These are phyloP conservation scores for Cladophialophora yegresii DNA, from an alignment of 2,329 filamentous ascomycete genomes.

Conservation along the genomic window DNA sequence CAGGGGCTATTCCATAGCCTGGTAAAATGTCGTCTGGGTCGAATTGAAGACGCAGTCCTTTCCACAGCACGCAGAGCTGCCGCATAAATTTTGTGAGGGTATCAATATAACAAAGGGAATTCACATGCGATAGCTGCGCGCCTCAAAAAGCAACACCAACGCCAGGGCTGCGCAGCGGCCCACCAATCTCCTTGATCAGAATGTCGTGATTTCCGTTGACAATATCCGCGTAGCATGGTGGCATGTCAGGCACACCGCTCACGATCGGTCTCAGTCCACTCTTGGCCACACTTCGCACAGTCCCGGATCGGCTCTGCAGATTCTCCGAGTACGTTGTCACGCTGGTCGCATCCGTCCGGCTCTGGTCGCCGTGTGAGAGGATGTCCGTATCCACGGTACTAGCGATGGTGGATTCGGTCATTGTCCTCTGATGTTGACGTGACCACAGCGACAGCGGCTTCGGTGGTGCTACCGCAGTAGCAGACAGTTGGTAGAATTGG, in stretches of 20 bases:
- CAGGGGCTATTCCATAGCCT: conserved; percentile 6
- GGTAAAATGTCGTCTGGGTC: not conserved
- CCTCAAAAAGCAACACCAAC: conserved; percentile 34
- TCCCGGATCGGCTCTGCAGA: conserved; percentile 29
- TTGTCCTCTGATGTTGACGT: conserved; percentile 30
- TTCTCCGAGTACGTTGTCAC: conserved; percentile 25
- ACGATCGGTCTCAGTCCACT: conserved; percentile 25
- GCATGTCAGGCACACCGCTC: conserved; percentile 27
- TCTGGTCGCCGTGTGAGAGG: conserved; percentile 30
- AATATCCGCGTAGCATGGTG: conserved; percentile 24
- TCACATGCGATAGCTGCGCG: not conserved
- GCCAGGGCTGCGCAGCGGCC: conserved; percentile 31
- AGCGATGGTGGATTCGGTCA: conserved; percentile 35
- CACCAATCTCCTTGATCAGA: conserved; percentile 32
- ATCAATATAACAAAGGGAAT: conserved; percentile 19
- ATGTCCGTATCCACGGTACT: conserved; percentile 33
- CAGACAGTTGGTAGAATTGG: conserved; percentile 35
- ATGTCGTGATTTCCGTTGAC: conserved; percentile 19
- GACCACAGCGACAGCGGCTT: conserved; percentile 25
- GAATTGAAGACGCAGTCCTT: conserved; percentile 2
- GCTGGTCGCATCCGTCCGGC: conserved; percentile 29
- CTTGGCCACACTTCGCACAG: conserved; percentile 26
- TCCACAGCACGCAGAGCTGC: not conserved
- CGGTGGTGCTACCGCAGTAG: conserved; percentile 26
- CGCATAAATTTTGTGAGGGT: conserved; percentile 5